Conservation (phyloP, 768 basidiomycete species). For the Amanita brunnescens region DNA sequence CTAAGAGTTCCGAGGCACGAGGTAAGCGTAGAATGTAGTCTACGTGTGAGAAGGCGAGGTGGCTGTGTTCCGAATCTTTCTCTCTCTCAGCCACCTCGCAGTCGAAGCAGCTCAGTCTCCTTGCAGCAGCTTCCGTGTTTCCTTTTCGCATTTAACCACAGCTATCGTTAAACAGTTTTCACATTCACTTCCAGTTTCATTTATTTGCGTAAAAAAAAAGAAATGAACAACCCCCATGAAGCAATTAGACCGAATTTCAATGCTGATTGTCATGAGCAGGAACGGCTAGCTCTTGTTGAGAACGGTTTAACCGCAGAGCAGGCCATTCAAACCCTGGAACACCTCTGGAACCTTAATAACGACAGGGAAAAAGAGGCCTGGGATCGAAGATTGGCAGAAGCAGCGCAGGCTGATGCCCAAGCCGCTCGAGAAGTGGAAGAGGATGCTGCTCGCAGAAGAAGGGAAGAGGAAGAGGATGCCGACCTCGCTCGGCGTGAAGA, state of each 20-base stretch:
- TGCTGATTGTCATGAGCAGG: not conserved
- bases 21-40: too few relatives aligned
- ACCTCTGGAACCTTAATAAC: not conserved
- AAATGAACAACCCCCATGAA: not conserved
- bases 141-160: too few relatives aligned
- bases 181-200: too few relatives aligned
- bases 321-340: not conserved
- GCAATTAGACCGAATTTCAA: not conserved
- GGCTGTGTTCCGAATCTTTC: too few relatives aligned
- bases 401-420: not conserved
- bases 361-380: not conserved
- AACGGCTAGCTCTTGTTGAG: not conserved
- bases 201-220: too few relatives aligned
- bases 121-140: too few relatives aligned
- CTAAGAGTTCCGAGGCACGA: too few relatives aligned
- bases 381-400: not conserved
- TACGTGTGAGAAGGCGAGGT: too few relatives aligned
- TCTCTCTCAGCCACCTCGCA: too few relatives aligned
- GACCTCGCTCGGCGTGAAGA: not conserved
- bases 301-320: not conserved
- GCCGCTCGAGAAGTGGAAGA: not conserved
- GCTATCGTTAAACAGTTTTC: too few relatives aligned
- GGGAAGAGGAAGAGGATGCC: not conserved
- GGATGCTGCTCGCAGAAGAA: not conserved
- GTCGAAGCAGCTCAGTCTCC: too few relatives aligned